Evolutionary conservation across 1,139 yeast genomes (phyloP).

Genomic region (Suhomyces wounanorum): DNA sequence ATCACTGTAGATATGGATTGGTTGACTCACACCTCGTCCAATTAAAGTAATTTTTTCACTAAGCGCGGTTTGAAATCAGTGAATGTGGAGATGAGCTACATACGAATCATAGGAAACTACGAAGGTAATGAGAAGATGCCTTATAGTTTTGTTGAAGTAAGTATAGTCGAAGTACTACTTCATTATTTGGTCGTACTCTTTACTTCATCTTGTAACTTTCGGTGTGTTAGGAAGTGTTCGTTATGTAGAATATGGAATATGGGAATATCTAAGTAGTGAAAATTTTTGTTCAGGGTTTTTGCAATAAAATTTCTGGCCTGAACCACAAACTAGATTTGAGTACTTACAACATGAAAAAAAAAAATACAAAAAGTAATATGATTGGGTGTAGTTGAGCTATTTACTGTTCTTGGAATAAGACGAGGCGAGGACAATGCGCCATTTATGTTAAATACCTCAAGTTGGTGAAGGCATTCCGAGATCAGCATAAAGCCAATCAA

Average conservation of each 20-base stretch:
- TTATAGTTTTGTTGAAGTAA: too few species aligned
- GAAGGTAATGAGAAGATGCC: neutral
- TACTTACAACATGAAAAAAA: neutral
- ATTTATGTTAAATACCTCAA: slow-evolving; percentile 1
- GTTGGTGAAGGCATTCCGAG: slow-evolving; percentile 20
- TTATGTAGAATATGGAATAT: too few species aligned
- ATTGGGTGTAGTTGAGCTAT: neutral
- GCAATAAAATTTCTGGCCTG: neutral
- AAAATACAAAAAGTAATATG: too few species aligned
- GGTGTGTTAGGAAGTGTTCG: too few species aligned
- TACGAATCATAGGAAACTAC: neutral
- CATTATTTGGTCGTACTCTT: too few species aligned
- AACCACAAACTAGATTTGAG: neutral
- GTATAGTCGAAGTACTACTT: too few species aligned
- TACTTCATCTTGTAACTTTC: too few species aligned
- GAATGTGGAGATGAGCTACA: slow-evolving; percentile 2
- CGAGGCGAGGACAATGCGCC: slow-evolving; percentile 1
- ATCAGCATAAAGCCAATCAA: slow-evolving; percentile 37
- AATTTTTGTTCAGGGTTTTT: neutral
- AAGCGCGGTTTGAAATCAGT: slow-evolving; percentile 49
- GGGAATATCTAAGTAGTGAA: too few species aligned
- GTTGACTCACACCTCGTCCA: slow-evolving; percentile 31
- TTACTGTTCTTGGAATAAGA: neutral
- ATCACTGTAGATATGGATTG: slow-evolving; percentile 9
- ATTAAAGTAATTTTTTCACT: slow-evolving; percentile 31